Evolutionary conservation across 78 protist genomes (phyloP).

Genomic region (Tieghemostelium lacteum): DNA sequence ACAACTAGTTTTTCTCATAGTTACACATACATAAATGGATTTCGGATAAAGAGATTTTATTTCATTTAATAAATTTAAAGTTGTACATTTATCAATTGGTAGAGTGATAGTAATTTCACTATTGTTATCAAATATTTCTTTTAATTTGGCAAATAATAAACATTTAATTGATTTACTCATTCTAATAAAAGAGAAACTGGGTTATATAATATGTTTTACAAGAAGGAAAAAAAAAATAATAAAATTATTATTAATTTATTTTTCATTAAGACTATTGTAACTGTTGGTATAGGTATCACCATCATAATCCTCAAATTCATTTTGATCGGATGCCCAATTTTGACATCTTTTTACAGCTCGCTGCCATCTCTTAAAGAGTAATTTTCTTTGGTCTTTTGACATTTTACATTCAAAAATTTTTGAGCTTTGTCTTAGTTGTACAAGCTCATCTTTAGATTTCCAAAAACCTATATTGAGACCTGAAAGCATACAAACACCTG

Average conservation of each 20-base stretch:
- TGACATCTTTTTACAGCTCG: constrained; percentile 51
- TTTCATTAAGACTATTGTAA: too few relatives aligned
- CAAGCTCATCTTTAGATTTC: constrained; percentile 46
- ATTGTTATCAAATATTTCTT: background rate
- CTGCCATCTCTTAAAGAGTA: constrained; percentile 47
- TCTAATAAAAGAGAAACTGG: too few relatives aligned
- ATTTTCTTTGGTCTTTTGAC: constrained; percentile 22
- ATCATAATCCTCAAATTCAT: background rate
- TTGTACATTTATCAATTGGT: constrained; percentile 1
- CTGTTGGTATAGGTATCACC: too few relatives aligned
- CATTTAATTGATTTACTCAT: background rate
- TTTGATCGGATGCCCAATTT: constrained; percentile 54
- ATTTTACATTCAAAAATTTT: constrained; percentile 16
- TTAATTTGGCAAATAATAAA: constrained; percentile 18
- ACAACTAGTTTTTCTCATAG: background rate
- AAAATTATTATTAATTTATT: too few relatives aligned
- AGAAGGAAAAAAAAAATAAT: too few relatives aligned
- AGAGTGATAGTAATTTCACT: background rate
- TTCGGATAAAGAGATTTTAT: background rate
- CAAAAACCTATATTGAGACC: constrained; percentile 55
- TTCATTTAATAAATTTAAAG: background rate
- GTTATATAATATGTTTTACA: too few relatives aligned
- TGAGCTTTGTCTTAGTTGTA: constrained; percentile 25
- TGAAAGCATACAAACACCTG: constrained; percentile 63
- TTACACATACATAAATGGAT: background rate